These are phyloP conservation scores for Botrytis elliptica DNA, from an alignment of 2,329 filamentous ascomycete species.

Conservation along the genomic window DNA sequence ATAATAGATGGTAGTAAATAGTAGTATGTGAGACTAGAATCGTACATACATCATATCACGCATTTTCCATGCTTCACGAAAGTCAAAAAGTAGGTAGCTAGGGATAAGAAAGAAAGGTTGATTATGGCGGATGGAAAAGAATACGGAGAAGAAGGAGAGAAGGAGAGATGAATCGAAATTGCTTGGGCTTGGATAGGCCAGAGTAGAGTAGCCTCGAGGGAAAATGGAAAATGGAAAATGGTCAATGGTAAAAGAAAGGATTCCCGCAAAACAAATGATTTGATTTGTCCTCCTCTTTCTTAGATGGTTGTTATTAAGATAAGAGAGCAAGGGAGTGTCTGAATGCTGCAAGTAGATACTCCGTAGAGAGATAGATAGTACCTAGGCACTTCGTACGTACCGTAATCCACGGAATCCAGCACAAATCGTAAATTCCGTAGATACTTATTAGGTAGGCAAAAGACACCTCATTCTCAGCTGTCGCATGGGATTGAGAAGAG, in stretches of 20 bases:
- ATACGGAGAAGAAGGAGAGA: not conserved
- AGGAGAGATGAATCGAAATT: constrained; percentile 9
- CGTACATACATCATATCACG: not conserved
- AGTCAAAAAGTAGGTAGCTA: not conserved
- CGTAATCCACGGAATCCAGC: not conserved
- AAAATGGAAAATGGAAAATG: not conserved
- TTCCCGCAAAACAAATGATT: not conserved
- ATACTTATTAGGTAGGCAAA: not conserved
- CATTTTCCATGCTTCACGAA: not conserved
- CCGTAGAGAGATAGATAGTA: not conserved
- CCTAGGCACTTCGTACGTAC: not conserved
- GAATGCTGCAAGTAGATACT: not conserved
- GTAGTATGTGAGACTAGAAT: not conserved
- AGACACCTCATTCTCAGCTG: too few species aligned
- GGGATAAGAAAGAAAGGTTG: not conserved
- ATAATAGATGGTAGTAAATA: not conserved
- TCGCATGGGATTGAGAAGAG: not conserved
- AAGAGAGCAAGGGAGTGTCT: not conserved
- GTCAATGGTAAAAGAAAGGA: not conserved
- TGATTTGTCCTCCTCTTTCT: not conserved
- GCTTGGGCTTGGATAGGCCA: not conserved
- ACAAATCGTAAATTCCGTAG: not conserved
- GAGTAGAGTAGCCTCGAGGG: not conserved
- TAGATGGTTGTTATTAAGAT: not conserved
- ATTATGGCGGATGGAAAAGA: not conserved